A percentile compares a stretch with the other conserved stretches of the same genome.
Evolutionary conservation across 495 filamentous ascomycete species (phyloP).

Genomic region (Trichocladium antarcticum): DNA sequence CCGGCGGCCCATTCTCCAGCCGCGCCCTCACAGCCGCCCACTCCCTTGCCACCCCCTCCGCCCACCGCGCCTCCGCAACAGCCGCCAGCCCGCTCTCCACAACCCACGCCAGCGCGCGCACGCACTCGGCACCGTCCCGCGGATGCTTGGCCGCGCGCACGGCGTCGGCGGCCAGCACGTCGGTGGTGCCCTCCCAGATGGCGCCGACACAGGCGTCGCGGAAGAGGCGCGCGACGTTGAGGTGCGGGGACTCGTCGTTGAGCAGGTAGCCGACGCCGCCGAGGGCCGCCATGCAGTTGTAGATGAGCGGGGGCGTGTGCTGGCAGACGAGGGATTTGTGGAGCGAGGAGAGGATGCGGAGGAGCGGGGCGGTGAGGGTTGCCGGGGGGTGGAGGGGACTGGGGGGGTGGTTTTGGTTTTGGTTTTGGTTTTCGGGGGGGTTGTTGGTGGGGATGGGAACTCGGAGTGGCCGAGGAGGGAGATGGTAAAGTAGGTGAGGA

Average conservation of each 20-base stretch:
- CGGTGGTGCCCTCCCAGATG: slow-evolving; percentile 69
- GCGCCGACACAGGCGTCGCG: slow-evolving; percentile 53
- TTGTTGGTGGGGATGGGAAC: not conserved
- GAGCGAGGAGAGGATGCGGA: slow-evolving; percentile 55
- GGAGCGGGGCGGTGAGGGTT: slow-evolving; percentile 29
- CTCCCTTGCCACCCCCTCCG: not conserved
- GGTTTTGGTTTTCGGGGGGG: too few relatives aligned
- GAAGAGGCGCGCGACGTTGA: slow-evolving; percentile 55
- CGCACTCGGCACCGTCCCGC: slow-evolving; percentile 26
- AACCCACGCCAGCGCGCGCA: slow-evolving; percentile 33
- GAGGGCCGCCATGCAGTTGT: slow-evolving; percentile 57
- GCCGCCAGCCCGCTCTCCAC: slow-evolving; percentile 10
- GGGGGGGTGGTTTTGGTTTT: too few relatives aligned
- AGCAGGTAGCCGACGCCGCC: slow-evolving; percentile 71
- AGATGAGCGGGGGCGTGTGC: slow-evolving; percentile 39
- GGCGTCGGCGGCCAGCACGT: slow-evolving; percentile 54
- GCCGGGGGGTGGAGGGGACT: not conserved
- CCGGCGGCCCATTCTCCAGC: slow-evolving; percentile 14
- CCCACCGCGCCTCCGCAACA: not conserved
- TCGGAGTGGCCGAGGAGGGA: slow-evolving; percentile 35
- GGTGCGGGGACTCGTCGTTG: slow-evolving; percentile 44
- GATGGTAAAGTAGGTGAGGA: slow-evolving; percentile 50
- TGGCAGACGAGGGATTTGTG: slow-evolving; percentile 54
- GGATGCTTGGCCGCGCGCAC: slow-evolving; percentile 45
- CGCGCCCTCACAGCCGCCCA: slow-evolving; percentile 19